Base-by-base conservation (phyloP, 1,139 yeast genomes). In the Meyerozyma guilliermondii region DNA sequence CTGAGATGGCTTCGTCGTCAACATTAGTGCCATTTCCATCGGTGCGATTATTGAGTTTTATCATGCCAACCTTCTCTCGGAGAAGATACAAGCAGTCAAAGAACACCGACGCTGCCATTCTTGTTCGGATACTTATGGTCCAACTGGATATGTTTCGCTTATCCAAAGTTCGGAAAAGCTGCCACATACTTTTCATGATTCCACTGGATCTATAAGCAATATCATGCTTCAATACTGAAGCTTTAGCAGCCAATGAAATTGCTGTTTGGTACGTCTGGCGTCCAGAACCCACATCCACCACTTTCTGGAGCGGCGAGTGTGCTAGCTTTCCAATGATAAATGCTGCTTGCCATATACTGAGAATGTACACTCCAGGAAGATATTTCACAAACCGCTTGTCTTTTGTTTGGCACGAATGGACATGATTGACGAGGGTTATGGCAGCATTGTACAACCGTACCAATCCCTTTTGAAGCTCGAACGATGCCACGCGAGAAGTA, bases 131-230 rank as follows among this genome's bases (percentile, higher is more conserved):
- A 2, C 76, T 74, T 11, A 89, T 80, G 34, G 74, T 59, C 38
- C 70, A 58, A 20, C 53, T 55, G 23, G 66, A 61, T 46, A 56
- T 41, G 35, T 66, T 62, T 55, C 70, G 70, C 42, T 74, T 76
- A 46, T 78, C 74, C 44, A 83, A 63, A 1, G 78, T 70, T 43
- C 81, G 77, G 61, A 86, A 86, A 47, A 89, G 72, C 50, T 85
- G 88, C 98, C 98, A 92, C 73, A 88, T 83, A 55, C 89, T 89
- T 53, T 87, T 79, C 92, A 92, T 87, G 46, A 92, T 88, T 16
- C 96, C 97, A 43, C 95, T 83, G 0, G 95, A 87, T 50, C 98
- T 76, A 61, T 86, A 87, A 1, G 97, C 89, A 74, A 92, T 83
- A 58, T 92, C 98, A 60, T 91, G 94, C 55, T 87, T 87, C 52